Base-by-base conservation (phyloP, 2,329 filamentous ascomycete genomes). In the Curvularia spicifera region DNA sequence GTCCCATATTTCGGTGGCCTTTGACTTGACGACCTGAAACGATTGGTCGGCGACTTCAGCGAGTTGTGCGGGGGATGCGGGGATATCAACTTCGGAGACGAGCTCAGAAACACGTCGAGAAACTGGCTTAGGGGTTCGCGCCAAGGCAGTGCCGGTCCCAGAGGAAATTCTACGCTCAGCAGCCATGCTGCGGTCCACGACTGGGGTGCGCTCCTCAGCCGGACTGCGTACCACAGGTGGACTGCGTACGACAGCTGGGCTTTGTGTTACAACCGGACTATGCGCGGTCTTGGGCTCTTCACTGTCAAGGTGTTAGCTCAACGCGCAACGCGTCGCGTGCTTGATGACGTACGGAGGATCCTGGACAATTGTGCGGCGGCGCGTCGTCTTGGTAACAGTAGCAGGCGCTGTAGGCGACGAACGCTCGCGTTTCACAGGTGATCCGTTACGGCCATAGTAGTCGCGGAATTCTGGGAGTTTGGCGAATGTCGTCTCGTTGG, bases 381-480 rank as follows among this genome's bases (percentile, higher is more conserved):
- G 70, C 60, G 72, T 68, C 63, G 72, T 64, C 59, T 72, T 74
- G 18, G 61, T 60, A 18, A 65, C 71, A 13, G 69, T 60, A 9
- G 79, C 64, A 26, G 77, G 68, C 31, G 81, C 78, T 5, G 60
- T 53, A 9, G 71, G 68, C 35, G 72, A 74, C 6, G 62, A 60
- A 54, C 71, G 67, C 57, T 82, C 80, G 67, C 78, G 78, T 74
- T 85, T 85, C 39, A 80, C 72, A 6, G 83, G 83, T 47, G 84
- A 84, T 44, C 84, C 84, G 58, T 60, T 68, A 75, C 89, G 88
- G 73, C 84, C 86, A 81, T 91, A 97, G 83, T 92, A 97, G 59
- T 89, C 87, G 60, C 84, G 80, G 73, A 97, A 85, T 54, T 81
- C 82, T 53, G 87, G 79, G 65, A 93, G 86, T 57, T 81, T 81